phyloP scores from a whole-genome alignment of 306 rosid species.

The Geum urbanum region DNA sequence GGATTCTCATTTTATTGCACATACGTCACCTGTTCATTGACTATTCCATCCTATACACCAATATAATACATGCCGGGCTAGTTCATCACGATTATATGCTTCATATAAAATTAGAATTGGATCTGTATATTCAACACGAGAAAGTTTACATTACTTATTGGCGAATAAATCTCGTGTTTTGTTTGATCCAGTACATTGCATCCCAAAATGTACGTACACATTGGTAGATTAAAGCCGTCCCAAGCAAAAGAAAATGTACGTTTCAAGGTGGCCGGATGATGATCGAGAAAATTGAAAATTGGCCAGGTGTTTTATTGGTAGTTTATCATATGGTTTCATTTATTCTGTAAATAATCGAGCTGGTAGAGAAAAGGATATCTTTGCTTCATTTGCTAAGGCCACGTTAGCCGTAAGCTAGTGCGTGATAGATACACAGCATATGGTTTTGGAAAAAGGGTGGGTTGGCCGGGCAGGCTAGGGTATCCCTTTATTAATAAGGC shows the following conservation, averaged over 20 bases:
- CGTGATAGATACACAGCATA: neutral
- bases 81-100: too few relatives aligned
- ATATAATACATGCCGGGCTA: neutral
- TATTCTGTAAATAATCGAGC: neutral
- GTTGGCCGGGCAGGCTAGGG: neutral
- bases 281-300: too few relatives aligned
- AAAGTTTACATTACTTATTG: too few relatives aligned
- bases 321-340: neutral
- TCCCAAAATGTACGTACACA: too few relatives aligned
- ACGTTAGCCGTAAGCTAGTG: neutral
- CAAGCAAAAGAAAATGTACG: too few relatives aligned
- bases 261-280: too few relatives aligned
- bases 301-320: too few relatives aligned
- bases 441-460: conserved; percentile 2
- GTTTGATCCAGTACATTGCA: too few relatives aligned
- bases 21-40: neutral
- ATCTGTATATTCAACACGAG: too few relatives aligned
- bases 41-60: neutral
- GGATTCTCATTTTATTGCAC: conserved; percentile 2
- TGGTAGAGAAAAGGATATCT: neutral
- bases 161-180: too few relatives aligned
- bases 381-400: neutral
- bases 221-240: too few relatives aligned
- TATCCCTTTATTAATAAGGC: conserved; percentile 1
- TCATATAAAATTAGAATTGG: too few relatives aligned